phyloP scores from a whole-genome alignment of 129 eudicot genomes.

The Flaveria sonorensis region DNA sequence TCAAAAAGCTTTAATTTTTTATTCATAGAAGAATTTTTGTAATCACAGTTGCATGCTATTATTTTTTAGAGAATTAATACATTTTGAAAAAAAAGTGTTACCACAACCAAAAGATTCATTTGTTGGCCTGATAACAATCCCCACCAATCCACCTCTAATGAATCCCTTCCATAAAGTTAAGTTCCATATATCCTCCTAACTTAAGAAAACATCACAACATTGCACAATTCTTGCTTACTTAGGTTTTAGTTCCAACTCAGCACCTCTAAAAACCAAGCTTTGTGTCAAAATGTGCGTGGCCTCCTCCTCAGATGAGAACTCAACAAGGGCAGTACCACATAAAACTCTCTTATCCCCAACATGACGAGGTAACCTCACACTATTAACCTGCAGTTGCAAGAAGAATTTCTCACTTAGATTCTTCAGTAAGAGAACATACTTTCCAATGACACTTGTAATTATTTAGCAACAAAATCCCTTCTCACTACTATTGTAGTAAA shows the following conservation, averaged over 20 bases:
- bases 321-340: conserved; percentile 86
- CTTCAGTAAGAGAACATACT: conserved; percentile 2
- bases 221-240: conserved; percentile 54
- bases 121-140: background rate
- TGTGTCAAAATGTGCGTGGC: conserved; percentile 65
- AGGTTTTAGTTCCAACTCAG: conserved; percentile 64
- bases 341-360: conserved; percentile 68
- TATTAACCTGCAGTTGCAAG: conserved; percentile 62
- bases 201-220: background rate
- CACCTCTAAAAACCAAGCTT: conserved; percentile 64
- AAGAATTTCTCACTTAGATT: background rate
- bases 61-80: background rate
- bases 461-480: background rate
- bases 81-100: background rate
- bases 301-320: conserved; percentile 87
- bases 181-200: background rate
- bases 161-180: background rate
- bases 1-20: background rate
- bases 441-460: background rate
- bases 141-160: background rate
- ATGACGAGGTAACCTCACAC: conserved; percentile 95
- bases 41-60: background rate
- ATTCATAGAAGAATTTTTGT: background rate
- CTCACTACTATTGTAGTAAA: background rate
- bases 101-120: background rate